Evolutionary conservation across 2,329 filamentous ascomycete species (phyloP).

Genomic region (Pseudocercospora macadamiae): DNA sequence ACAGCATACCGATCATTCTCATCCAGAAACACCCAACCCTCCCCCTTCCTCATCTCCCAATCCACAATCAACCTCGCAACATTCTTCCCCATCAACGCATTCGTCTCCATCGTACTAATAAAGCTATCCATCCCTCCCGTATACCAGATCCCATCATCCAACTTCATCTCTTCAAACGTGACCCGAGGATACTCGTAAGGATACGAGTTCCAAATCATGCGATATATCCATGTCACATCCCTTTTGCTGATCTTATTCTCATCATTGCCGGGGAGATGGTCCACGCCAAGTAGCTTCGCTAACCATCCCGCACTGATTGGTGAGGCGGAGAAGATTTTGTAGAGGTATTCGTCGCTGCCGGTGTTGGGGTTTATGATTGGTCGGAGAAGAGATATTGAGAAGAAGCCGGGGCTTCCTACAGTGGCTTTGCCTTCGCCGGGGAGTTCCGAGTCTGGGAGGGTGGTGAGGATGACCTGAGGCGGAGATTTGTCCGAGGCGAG

Average conservation of each 20-base stretch:
- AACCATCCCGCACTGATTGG: conserved; percentile 54
- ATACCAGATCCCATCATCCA: conserved; percentile 70
- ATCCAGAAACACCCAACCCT: background rate
- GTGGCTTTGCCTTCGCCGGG: conserved; percentile 54
- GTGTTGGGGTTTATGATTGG: conserved; percentile 57
- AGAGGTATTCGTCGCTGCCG: conserved; percentile 56
- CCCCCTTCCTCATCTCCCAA: background rate
- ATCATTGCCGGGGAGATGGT: conserved; percentile 17
- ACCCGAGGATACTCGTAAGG: conserved; percentile 81
- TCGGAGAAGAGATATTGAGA: conserved; percentile 77
- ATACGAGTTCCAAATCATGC: conserved; percentile 81
- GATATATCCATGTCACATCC: conserved; percentile 73
- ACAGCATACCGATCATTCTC: conserved; percentile 12
- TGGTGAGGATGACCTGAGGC: conserved; percentile 81
- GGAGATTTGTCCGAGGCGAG: conserved; percentile 59
- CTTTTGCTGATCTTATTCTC: conserved; percentile 38
- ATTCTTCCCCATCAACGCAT: conserved; percentile 85
- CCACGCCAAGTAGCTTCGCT: conserved; percentile 49
- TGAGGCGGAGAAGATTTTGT: conserved; percentile 67
- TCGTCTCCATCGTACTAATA: conserved; percentile 98
- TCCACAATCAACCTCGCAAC: conserved; percentile 73
- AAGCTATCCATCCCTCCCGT: conserved; percentile 81
- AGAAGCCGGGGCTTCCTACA: conserved; percentile 77
- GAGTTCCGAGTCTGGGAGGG: conserved; percentile 66
- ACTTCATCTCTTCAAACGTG: conserved; percentile 78